A percentile compares a stretch with the other conserved stretches of the same genome.
phyloP scores from a whole-genome alignment of 805 yeast species.

The Kodamaea laetipori region DNA sequence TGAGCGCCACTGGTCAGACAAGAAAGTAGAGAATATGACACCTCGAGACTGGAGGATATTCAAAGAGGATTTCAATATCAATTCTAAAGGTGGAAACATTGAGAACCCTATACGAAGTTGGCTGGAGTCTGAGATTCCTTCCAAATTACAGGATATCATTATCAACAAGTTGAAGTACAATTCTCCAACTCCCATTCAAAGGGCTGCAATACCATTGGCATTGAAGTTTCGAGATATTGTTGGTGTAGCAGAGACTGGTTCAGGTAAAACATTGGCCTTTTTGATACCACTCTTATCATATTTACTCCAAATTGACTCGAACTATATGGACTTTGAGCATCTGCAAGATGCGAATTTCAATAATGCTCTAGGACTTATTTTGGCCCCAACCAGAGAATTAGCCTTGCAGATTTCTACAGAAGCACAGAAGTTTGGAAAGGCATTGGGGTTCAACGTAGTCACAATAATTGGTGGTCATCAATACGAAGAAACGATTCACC shows the following conservation, averaged over 20 bases:
- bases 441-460: slow-evolving; percentile 48
- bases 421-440: slow-evolving; percentile 51
- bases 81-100: slow-evolving; percentile 47
- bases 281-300: slow-evolving; percentile 69
- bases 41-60: slow-evolving; percentile 88
- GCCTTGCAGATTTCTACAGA: slow-evolving; percentile 83
- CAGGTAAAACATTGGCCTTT: slow-evolving; percentile 90
- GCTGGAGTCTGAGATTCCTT: slow-evolving; percentile 62
- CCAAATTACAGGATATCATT: slow-evolving; percentile 32
- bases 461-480: slow-evolving; percentile 90
- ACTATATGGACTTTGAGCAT: slow-evolving; percentile 39
- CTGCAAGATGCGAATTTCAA: slow-evolving; percentile 48
- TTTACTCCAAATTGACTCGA: slow-evolving; percentile 38
- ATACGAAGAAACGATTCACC: slow-evolving; percentile 67
- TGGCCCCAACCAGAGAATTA: slow-evolving; percentile 93
- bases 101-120: slow-evolving; percentile 71
- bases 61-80: slow-evolving; percentile 73
- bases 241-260: slow-evolving; percentile 96
- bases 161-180: slow-evolving; percentile 43
- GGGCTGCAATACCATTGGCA: slow-evolving; percentile 81
- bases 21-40: slow-evolving; percentile 64
- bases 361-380: slow-evolving; percentile 75
- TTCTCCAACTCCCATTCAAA: slow-evolving; percentile 87
- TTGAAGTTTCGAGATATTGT: slow-evolving; percentile 62
- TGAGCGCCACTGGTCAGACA: slow-evolving; percentile 65